Conservation (phyloP, 441 rosid species). For the Biscutella auriculata region DNA sequence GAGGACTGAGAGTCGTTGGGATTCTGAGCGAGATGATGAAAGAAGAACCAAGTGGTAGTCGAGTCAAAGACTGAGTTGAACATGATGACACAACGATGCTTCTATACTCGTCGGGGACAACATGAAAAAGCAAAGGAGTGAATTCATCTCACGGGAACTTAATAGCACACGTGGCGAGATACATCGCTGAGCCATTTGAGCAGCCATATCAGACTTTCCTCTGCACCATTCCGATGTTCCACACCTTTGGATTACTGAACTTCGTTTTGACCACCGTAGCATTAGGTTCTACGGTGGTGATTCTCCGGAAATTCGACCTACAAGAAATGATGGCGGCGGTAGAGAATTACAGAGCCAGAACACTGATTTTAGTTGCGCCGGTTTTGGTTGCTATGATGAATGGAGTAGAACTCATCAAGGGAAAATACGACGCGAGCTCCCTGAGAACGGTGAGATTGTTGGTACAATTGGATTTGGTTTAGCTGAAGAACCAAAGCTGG, state of each 20-base stretch:
- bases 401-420: constrained; percentile 36
- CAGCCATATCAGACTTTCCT: too few species aligned
- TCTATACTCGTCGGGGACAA: constrained; percentile 84
- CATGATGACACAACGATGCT: constrained; percentile 61
- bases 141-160: constrained; percentile 60
- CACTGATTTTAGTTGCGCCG: constrained; percentile 64
- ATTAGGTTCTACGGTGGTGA: too few species aligned
- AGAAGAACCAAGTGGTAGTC: constrained; percentile 24
- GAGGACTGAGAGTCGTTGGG: constrained; percentile 22
- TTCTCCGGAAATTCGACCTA: constrained; percentile 52
- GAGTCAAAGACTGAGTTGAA: constrained; percentile 43
- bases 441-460: constrained; percentile 32
- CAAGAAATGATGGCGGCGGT: constrained; percentile 50
- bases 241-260: too few species aligned
- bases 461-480: too few species aligned
- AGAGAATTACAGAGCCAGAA: constrained; percentile 34
- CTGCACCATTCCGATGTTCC: too few species aligned
- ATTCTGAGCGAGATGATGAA: constrained; percentile 36
- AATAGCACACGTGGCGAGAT: constrained; percentile 49
- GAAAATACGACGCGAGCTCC: constrained; percentile 52
- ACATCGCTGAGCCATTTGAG: constrained; percentile 19
- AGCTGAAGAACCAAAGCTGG: too few species aligned
- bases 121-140: constrained; percentile 85
- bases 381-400: constrained; percentile 63
- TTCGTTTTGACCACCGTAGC: constrained; percentile 54